These are phyloP conservation scores for Fraxinus albicans DNA, from an alignment of 305 asterid genomes.

Conservation along the genomic window DNA sequence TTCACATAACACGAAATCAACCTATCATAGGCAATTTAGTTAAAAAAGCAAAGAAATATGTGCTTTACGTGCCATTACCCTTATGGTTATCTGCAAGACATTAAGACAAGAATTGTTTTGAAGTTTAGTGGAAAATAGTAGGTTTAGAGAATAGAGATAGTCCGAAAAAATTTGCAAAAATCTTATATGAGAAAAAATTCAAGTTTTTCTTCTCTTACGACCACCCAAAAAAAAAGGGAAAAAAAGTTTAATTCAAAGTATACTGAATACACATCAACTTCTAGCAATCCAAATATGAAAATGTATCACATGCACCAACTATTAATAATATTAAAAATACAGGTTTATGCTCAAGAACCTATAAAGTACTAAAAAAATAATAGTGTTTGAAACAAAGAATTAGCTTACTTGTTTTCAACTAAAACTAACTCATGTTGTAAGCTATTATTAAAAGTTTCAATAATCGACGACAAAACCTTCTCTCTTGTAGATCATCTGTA, in stretches of 20 bases:
- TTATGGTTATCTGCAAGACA: no score
- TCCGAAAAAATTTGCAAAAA: no score
- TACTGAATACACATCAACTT: neutral
- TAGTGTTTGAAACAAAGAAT: constrained; percentile 8
- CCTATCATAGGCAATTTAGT: no score
- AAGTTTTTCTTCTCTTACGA: neutral
- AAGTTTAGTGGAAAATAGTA: no score
- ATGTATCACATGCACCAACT: no score
- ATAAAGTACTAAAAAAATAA: neutral
- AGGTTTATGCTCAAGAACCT: neutral
- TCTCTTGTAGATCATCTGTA: constrained; percentile 89
- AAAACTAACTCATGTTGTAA: constrained; percentile 68
- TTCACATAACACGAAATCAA: no score
- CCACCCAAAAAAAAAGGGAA: neutral
- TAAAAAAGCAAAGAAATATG: no score
- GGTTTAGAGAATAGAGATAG: no score
- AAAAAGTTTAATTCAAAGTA: neutral
- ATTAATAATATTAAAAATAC: neutral
- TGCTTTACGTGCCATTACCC: no score
- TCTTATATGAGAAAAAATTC: no score
- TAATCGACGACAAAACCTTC: constrained; percentile 68
- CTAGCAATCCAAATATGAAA: neutral
- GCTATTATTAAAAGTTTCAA: constrained; percentile 67
- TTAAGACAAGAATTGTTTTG: no score
- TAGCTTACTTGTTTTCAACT: constrained; percentile 72